These are phyloP conservation scores for Pezicula neosporulosa DNA, from an alignment of 2,329 filamentous ascomycete species.

Conservation along the genomic window DNA sequence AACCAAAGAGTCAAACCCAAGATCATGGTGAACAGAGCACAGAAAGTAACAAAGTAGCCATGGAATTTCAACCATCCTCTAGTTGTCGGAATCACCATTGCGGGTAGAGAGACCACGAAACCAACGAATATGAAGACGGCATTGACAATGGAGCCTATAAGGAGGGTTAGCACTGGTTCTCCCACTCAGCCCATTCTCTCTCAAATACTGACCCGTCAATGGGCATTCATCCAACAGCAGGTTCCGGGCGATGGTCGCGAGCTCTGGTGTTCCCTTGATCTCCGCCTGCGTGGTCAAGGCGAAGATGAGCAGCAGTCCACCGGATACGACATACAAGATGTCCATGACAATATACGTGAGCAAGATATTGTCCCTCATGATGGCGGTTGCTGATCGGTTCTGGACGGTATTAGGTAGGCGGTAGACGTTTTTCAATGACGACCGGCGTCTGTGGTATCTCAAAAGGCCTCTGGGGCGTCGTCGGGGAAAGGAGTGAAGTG, in stretches of 20 bases:
- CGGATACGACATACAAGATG: slow-evolving; percentile 47
- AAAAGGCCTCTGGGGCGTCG: slow-evolving; percentile 2
- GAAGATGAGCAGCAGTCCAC: slow-evolving; percentile 48
- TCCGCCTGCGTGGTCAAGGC: slow-evolving; percentile 45
- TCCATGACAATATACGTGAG: slow-evolving; percentile 47
- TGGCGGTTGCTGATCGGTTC: slow-evolving; percentile 1
- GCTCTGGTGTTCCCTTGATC: slow-evolving; percentile 36
- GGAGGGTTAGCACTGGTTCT: slow-evolving; percentile 17
- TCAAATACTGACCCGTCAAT: slow-evolving; percentile 41
- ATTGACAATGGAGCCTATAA: slow-evolving; percentile 65
- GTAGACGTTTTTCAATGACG: slow-evolving; percentile 17
- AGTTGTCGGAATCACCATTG: slow-evolving; percentile 62
- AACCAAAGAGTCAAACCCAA: slow-evolving; percentile 70
- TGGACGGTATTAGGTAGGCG: not conserved
- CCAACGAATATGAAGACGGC: slow-evolving; percentile 67
- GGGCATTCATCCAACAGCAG: slow-evolving; percentile 49
- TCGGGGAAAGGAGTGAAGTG: slow-evolving; percentile 9
- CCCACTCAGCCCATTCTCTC: not conserved
- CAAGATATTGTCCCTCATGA: slow-evolving; percentile 48
- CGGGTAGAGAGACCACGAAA: slow-evolving; percentile 67
- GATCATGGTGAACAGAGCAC: slow-evolving; percentile 60
- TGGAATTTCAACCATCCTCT: slow-evolving; percentile 69
- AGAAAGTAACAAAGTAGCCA: slow-evolving; percentile 60
- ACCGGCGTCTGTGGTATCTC: slow-evolving; percentile 23
- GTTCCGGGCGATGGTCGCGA: slow-evolving; percentile 45